Evolutionary conservation across 768 basidiomycete species (phyloP).

Genomic region (Termitomyces sp.): DNA sequence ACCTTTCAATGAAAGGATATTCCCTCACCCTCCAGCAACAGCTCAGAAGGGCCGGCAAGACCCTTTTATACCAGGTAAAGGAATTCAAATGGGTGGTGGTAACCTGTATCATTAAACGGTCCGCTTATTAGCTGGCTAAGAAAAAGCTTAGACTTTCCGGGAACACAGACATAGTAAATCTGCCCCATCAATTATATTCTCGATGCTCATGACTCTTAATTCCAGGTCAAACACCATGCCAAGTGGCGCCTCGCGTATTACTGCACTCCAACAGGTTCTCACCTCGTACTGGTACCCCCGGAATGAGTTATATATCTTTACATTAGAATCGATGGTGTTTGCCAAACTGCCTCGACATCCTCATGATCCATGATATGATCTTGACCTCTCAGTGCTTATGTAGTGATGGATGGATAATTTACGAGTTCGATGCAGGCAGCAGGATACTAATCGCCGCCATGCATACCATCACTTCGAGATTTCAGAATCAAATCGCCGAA

Average conservation of each 20-base stretch:
- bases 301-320: background rate
- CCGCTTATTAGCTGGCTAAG: background rate
- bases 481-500: too few species aligned
- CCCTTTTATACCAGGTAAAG: constrained; percentile 26
- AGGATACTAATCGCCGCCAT: too few species aligned
- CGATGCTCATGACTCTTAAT: background rate
- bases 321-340: background rate
- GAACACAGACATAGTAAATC: background rate
- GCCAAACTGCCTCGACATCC: background rate
- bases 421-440: too few species aligned
- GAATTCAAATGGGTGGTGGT: background rate
- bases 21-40: constrained; percentile 25
- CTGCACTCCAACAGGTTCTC: constrained; percentile 6
- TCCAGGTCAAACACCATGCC: constrained; percentile 3
- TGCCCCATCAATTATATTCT: background rate
- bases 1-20: constrained; percentile 19
- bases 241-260: constrained; percentile 10
- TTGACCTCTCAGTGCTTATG: too few species aligned
- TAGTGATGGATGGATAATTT: too few species aligned
- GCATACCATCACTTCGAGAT: too few species aligned
- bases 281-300: constrained; percentile 9
- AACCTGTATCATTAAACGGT: background rate
- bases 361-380: background rate
- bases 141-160: background rate
- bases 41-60: constrained; percentile 21